A percentile compares a stretch with the other conserved stretches of the same genome.
Evolutionary conservation across 257 asterid genomes (phyloP).

Genomic region (Haberlea rhodopensis): DNA sequence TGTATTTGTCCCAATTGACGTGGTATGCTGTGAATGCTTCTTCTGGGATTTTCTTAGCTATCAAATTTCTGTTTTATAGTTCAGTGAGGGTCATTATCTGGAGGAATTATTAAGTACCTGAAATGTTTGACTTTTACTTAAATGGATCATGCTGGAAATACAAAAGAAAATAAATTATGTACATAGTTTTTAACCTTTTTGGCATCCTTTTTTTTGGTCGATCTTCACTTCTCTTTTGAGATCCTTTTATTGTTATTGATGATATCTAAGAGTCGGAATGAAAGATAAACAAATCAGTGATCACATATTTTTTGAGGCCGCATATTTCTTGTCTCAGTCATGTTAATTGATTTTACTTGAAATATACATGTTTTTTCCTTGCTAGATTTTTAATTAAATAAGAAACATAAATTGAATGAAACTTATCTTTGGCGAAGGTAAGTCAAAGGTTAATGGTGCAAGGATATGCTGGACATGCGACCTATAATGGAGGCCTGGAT

Average conservation of each 20-base stretch:
- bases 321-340: background rate
- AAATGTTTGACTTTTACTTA: background rate
- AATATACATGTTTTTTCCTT: background rate
- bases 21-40: slow-evolving; percentile 54
- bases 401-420: background rate
- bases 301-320: background rate
- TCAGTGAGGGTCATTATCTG: slow-evolving; percentile 14
- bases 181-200: background rate
- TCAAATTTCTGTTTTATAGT: background rate
- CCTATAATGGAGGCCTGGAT: slow-evolving; percentile 61
- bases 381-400: background rate
- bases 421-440: slow-evolving; percentile 48
- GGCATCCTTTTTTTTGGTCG: background rate
- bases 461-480: slow-evolving; percentile 55
- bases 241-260: background rate
- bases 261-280: background rate
- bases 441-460: slow-evolving; percentile 70
- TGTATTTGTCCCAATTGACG: slow-evolving; percentile 83
- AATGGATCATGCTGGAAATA: background rate
- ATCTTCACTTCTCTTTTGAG: no score
- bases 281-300: background rate
- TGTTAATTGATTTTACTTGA: background rate
- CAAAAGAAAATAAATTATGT: background rate
- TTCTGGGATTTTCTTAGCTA: background rate
- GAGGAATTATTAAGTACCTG: background rate